Evolutionary conservation across 169 alveolate genomes (phyloP), one percentile per base, ranked within the genome.

Genomic region (Theileria equi): DNA sequence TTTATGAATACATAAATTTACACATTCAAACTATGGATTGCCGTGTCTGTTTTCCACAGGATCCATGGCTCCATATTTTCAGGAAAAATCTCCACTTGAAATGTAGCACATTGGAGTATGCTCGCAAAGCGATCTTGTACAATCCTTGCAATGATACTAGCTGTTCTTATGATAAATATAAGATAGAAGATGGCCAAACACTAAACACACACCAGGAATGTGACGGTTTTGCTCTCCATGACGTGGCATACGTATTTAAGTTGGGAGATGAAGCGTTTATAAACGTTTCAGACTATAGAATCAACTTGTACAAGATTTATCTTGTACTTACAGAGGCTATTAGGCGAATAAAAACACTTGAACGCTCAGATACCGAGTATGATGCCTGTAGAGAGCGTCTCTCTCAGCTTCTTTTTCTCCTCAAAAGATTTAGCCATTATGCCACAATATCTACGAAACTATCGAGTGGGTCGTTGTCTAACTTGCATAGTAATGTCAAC

Each of bases 221-320:
- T 40, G 11, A 5, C 11, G 64, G n/a, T 0, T 11, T 60, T 16
- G 44, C 29, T 8, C 21, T 40, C 19, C 19, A 34, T 1, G 68
- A 60, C 5, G 70, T 60, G 13, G 11, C 70, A 31, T 45, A 53
- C 4, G 84, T 74, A 11, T 64, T 48, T 61, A 29, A 19, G 21
- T 52, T 68, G 23, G 84, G 84, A 10, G 34, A 16, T 25, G 13
- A 52, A 4, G 68, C 80, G 10, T 64, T 74, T 40, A 53, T 66
- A 25, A 21, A 38, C 38, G 48, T 50, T 38, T 61, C 77, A 5
- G 71, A 74, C 55, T 63, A 64, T 1, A 65, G 65, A 43, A 2
- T 64, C 5, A 69, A 74, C 64, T 53, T 74, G 11, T 49, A 68
- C 3, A 74, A 74, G 25, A 48, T 74, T 3, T 54, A 74, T 53